These are phyloP conservation scores for Nemania sp. DNA, from an alignment of 2,329 filamentous ascomycete species.

Conservation along the genomic window DNA sequence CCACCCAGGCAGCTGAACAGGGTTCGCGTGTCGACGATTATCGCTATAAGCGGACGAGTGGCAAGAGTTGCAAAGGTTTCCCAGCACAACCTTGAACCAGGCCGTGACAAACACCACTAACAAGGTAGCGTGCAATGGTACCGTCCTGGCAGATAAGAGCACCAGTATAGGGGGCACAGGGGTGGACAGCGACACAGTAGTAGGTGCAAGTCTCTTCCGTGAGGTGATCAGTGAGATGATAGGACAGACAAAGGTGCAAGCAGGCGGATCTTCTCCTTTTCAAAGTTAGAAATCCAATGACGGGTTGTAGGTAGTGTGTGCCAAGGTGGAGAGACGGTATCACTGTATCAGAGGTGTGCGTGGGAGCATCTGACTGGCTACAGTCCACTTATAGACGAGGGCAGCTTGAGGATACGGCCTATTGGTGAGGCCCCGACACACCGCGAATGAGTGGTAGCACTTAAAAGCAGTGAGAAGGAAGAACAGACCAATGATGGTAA, in stretches of 20 bases:
- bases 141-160: not conserved
- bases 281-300: constrained; percentile 33
- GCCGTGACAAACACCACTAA: constrained; percentile 1
- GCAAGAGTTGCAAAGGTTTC: constrained; percentile 5
- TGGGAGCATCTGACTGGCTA: constrained; percentile 39
- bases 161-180: not conserved
- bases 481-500: no score
- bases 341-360: constrained; percentile 37
- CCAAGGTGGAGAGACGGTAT: constrained; percentile 38
- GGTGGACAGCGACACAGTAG: not conserved
- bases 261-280: constrained; percentile 25
- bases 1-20: constrained; percentile 38
- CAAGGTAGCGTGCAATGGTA: not conserved
- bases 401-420: constrained; percentile 26
- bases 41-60: constrained; percentile 21
- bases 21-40: constrained; percentile 15
- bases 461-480: not conserved
- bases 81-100: constrained; percentile 5
- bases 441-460: constrained; percentile 8
- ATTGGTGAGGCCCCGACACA: constrained; percentile 21
- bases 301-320: constrained; percentile 24
- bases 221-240: constrained; percentile 30
- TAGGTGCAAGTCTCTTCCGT: constrained; percentile 5
- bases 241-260: no score
- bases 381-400: constrained; percentile 28